Evolutionary conservation across 176 grass and related monocot genomes (phyloP).

Genomic region (Avena atlantica): DNA sequence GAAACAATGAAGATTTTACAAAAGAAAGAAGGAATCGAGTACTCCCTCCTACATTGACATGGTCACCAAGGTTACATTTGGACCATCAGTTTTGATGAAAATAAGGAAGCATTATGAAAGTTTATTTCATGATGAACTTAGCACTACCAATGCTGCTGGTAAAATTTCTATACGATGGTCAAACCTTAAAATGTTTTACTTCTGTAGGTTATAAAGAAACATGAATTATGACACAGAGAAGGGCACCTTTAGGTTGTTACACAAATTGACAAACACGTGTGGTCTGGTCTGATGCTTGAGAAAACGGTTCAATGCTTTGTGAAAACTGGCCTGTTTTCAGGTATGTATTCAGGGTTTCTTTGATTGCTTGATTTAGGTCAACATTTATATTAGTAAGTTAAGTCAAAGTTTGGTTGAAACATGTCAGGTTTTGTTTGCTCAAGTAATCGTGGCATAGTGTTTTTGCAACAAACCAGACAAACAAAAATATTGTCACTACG

Average conservation of each 20-base stretch:
- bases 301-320: constrained; percentile 6
- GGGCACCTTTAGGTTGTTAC: background rate
- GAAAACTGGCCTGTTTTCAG: background rate
- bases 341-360: background rate
- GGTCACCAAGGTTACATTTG: background rate
- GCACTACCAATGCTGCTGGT: background rate
- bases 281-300: constrained; percentile 5
- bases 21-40: background rate
- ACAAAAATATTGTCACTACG: background rate
- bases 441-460: background rate
- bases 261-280: constrained; percentile 5
- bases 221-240: background rate
- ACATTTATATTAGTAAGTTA: constrained; percentile 16
- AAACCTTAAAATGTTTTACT: constrained; percentile 16
- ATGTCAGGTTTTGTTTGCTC: background rate
- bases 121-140: constrained; percentile 8
- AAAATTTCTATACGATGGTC: background rate
- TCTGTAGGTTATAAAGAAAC: background rate
- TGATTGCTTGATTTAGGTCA: constrained; percentile 37
- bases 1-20: background rate
- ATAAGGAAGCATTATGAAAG: background rate
- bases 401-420: background rate
- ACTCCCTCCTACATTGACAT: constrained; percentile 15
- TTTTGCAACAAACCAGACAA: constrained; percentile 20
- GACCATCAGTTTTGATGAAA: constrained; percentile 17